Evolutionary conservation across 2,329 filamentous ascomycete genomes (phyloP), one percentile per base, ranked within the genome.

Genomic region (Cadophora sp.): DNA sequence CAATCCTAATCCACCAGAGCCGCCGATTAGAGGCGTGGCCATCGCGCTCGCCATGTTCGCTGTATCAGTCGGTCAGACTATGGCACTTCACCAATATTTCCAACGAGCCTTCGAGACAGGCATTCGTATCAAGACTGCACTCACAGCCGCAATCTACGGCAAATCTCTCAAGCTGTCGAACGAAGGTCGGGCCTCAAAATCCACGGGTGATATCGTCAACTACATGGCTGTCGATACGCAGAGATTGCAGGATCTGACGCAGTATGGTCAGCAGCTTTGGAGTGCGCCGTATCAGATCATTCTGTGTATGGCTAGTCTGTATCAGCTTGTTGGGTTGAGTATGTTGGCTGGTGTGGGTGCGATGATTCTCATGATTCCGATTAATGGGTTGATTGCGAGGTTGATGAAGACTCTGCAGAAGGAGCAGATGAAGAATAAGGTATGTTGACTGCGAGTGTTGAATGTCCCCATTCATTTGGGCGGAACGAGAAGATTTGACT

Each of bases 171-270:
- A 89, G 71, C 84, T 99, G 22, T 98, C 95, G 5, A 98, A 97
- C 75, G 96, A 99, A 81, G 96, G 96, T 9, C 89, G 95, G 64
- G 87, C 94, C 1, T 82, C 89, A 55, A 97, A 98, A 81, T 92
- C 93, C 0, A 99, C 96, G 0, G 96, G 96, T 67, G 97, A 99
- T 76, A 98, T 99, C 76, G 96, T 99, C 79, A 99, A 99, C 78
- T 96, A 97, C 81, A 99, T 99, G 95, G 96, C 97, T 56, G 95
- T 99, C 11, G 96, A 99, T 78, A 95, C 95, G 16, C 96, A 99
- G 80, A 91, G 97, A 72, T 86, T 99, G 22, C 92, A 97, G 76
- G 96, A 99, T 80, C 83, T 99, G 67, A 93, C 95, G 1, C 97
- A 99, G 77, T 99, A 96, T 78, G 94, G 93, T 22, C 94, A 97